phyloP scores from a whole-genome alignment of 2,329 filamentous ascomycete genomes.

The Ascocoryne sarcoides region DNA sequence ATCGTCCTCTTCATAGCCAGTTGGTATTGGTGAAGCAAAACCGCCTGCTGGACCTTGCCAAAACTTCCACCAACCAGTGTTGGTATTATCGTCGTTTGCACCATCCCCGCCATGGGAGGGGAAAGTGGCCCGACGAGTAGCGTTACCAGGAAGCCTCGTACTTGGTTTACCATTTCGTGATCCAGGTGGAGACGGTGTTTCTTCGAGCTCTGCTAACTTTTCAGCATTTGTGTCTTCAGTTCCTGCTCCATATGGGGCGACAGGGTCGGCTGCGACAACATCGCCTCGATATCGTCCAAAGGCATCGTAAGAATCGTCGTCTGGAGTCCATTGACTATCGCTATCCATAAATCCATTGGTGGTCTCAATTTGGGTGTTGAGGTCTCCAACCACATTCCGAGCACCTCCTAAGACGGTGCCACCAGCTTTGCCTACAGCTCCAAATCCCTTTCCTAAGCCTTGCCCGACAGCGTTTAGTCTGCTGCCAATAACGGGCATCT shows the following conservation, averaged over 20 bases:
- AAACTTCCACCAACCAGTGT: constrained; percentile 47
- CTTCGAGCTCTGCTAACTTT: constrained; percentile 5
- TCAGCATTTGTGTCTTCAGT: constrained; percentile 10
- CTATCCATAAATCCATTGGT: constrained; percentile 35
- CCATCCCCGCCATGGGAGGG: constrained; percentile 18
- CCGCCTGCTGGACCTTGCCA: constrained; percentile 55
- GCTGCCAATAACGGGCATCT: constrained; percentile 17
- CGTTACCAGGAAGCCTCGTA: constrained; percentile 20
- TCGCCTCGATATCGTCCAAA: constrained; percentile 23
- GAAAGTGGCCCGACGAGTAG: constrained; percentile 11
- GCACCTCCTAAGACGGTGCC: constrained; percentile 37
- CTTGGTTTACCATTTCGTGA: constrained; percentile 3
- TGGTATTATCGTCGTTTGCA: constrained; percentile 9
- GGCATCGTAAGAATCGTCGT: constrained; percentile 23
- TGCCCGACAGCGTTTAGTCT: constrained; percentile 22
- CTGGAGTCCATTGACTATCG: constrained; percentile 12
- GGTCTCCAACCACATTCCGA: constrained; percentile 39
- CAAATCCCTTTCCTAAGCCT: constrained; percentile 22
- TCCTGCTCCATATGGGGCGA: constrained; percentile 15
- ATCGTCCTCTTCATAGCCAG: constrained; percentile 38
- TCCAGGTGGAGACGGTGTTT: constrained; percentile 9
- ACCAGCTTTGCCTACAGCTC: constrained; percentile 29
- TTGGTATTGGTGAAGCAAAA: constrained; percentile 53
- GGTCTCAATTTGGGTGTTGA: constrained; percentile 44
- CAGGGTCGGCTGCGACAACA: neutral